A percentile compares a stretch with the other conserved stretches of the same genome.
Evolutionary conservation across 257 asterid species (phyloP).

Genomic region (Lithospermum erythrorhizon): DNA sequence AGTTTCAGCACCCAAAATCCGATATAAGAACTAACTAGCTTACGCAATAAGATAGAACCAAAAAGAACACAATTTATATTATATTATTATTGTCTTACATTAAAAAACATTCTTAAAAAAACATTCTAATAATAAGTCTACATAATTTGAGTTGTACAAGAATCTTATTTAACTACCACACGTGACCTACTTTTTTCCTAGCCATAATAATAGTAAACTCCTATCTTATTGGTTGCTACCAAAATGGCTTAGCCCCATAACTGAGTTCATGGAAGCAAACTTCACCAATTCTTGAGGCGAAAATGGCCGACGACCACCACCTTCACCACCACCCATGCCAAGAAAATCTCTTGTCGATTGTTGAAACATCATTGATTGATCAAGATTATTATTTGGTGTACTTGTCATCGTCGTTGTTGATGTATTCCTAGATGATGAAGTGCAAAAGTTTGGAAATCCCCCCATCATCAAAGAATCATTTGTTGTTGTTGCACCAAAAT

Average conservation of each 20-base stretch:
- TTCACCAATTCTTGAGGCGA: slow-evolving; percentile 60
- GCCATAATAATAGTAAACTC: neutral
- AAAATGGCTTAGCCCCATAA: slow-evolving; percentile 3
- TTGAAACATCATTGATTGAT: slow-evolving; percentile 16
- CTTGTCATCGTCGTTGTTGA: neutral
- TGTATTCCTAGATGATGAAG: too few species aligned
- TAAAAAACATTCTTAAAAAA: too few species aligned
- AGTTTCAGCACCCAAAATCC: too few species aligned
- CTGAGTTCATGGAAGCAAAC: slow-evolving; percentile 23
- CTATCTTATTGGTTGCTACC: neutral
- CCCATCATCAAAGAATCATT: slow-evolving; percentile 11
- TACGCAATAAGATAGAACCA: too few species aligned
- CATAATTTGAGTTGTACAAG: neutral
- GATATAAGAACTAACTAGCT: too few species aligned
- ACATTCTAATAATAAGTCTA: neutral
- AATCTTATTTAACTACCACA: neutral
- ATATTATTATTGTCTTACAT: too few species aligned
- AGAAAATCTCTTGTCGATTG: slow-evolving; percentile 65
- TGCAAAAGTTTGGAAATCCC: slow-evolving; percentile 26
- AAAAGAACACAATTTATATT: too few species aligned
- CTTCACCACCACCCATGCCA: slow-evolving; percentile 55
- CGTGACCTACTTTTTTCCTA: neutral
- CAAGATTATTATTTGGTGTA: slow-evolving; percentile 6
- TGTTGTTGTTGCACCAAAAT: slow-evolving; percentile 1
- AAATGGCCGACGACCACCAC: slow-evolving; percentile 38